Evolutionary conservation across 176 grass and related monocot genomes (phyloP).

Genomic region (Tillandsia leiboldiana): DNA sequence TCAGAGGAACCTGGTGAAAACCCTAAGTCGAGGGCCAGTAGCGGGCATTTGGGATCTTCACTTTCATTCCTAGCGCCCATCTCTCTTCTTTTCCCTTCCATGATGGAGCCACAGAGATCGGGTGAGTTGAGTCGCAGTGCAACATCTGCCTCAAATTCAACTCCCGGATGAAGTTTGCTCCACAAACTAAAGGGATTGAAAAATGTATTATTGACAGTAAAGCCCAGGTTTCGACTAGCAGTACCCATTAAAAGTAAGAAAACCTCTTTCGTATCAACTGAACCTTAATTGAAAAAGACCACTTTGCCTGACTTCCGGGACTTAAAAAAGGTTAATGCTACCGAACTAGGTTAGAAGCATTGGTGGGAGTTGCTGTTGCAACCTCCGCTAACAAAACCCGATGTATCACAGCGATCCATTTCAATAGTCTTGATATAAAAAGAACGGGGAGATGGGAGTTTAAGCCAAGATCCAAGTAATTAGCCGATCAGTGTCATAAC

Average conservation of each 20-base stretch:
- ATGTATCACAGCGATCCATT: constrained; percentile 82
- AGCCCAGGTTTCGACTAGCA: constrained; percentile 26
- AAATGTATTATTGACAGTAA: constrained; percentile 23
- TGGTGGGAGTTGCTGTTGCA: constrained; percentile 29
- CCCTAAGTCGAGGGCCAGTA: constrained; percentile 46
- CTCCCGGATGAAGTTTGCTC: constrained; percentile 23
- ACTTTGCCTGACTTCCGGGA: constrained; percentile 46
- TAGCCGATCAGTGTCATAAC: background rate
- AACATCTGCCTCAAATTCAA: constrained; percentile 16
- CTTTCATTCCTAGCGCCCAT: constrained; percentile 28
- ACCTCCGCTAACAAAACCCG: constrained; percentile 91
- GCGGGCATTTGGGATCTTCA: constrained; percentile 23
- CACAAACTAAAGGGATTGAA: constrained; percentile 14
- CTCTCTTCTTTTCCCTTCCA: constrained; percentile 31
- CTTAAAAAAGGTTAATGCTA: constrained; percentile 32
- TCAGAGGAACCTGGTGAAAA: constrained; percentile 50
- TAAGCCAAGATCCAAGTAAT: background rate
- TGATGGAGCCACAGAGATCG: constrained; percentile 22
- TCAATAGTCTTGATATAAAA: constrained; percentile 8
- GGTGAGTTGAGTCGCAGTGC: constrained; percentile 22
- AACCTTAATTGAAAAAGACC: constrained; percentile 39
- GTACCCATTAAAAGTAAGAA: constrained; percentile 42
- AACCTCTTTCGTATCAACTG: constrained; percentile 27
- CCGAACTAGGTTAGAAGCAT: constrained; percentile 36
- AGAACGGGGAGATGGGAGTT: background rate